Percentiles rank a stretch among this genome's conserved stretches.
Evolutionary conservation across 2,329 filamentous ascomycete species (phyloP).

Genomic region (Pseudogymnoascus sp.): DNA sequence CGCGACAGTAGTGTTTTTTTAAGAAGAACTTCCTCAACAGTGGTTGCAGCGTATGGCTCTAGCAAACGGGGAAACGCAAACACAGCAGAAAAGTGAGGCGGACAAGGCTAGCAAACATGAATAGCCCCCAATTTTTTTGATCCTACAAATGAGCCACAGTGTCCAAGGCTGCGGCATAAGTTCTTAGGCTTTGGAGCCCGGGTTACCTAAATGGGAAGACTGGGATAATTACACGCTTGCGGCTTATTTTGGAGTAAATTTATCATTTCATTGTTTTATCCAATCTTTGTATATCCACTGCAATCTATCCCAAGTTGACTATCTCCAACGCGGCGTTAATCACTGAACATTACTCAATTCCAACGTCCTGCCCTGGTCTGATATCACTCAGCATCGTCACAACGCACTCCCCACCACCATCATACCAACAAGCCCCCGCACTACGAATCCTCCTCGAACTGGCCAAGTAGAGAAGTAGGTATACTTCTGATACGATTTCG

Average conservation of each 20-base stretch:
- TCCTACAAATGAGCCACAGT: neutral
- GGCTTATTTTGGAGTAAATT: neutral
- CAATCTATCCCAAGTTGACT: neutral
- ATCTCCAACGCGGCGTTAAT: neutral
- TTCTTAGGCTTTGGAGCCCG: neutral
- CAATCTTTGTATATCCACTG: neutral
- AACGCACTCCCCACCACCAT: constrained; percentile 47
- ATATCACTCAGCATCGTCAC: constrained; percentile 42
- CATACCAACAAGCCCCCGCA: constrained; percentile 57
- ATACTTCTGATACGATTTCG: constrained; percentile 61
- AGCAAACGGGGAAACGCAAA: neutral
- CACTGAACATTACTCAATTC: neutral
- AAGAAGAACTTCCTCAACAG: neutral
- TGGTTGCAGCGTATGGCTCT: neutral
- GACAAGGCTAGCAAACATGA: neutral
- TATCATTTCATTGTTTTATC: neutral
- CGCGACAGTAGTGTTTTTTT: neutral
- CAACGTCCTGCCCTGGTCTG: neutral
- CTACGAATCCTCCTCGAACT: constrained; percentile 54
- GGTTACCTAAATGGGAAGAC: neutral
- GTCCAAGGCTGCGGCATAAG: neutral
- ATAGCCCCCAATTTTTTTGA: neutral
- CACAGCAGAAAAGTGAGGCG: neutral
- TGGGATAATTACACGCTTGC: neutral
- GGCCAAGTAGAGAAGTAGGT: constrained; percentile 64